Evolutionary conservation across 2,329 filamentous ascomycete genomes (phyloP), one percentile per base, ranked within the genome.

Genomic region (Didymella lethalis): DNA sequence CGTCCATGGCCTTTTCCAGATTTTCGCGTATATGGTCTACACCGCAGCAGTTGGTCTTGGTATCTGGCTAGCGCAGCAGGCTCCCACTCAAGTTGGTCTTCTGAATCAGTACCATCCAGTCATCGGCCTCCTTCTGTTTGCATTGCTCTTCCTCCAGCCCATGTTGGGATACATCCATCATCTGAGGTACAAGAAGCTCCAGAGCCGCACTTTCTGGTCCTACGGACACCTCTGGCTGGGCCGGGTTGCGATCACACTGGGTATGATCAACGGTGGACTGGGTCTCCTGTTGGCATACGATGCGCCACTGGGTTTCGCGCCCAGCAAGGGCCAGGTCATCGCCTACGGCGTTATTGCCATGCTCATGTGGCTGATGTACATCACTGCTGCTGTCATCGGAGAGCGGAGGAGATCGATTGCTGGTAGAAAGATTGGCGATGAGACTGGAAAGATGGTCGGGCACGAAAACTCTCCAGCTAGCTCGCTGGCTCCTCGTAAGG

Each of bases 161-260:
- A 70, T 80, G 1, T 76, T 84, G 31, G 84, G 84, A 2, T 63
- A 80, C 10, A 58, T 84, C 2, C 84, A 86, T 59, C 84, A 86
- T 64, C 64, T 75, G 8, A 69, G 80, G 59, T 86, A 79, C 71
- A 80, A 80, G 53, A 81, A 79, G 60, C 77, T 78, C 5, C 76
- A 75, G 7, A 71, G 75, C 3, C 79, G 81, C 38, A 81, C 79
- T 1, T 54, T 78, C 11, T 81, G 79, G 70, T 82, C 81, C 0
- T 78, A 82, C 59, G 77, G 75, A 2, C 84, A 87, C 68, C 75
- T 85, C 28, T 86, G 84, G 84, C 73, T 85, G 20, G 84, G 84
- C 10, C 76, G 84, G 1, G 68, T 78, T 25, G 74, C 81, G 28
- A 81, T 86, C 29, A 75, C 80, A 0, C 69, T 86, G 2, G 84